These are phyloP conservation scores for Syzygium syzygioides DNA, from an alignment of 441 rosid species.

Conservation along the genomic window DNA sequence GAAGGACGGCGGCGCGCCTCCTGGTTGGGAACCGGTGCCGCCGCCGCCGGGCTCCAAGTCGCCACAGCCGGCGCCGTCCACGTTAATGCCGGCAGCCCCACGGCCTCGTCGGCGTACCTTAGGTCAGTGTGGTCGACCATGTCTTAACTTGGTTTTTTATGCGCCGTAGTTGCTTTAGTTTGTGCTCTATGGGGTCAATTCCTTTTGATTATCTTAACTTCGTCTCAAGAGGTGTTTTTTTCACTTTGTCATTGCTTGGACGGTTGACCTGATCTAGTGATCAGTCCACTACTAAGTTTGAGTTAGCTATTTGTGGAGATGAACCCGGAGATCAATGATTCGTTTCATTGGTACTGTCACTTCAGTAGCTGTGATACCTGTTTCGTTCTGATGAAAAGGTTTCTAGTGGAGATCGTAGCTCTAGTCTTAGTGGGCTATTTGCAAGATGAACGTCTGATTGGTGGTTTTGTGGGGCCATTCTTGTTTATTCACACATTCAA, in stretches of 20 bases:
- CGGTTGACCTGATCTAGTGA: neutral
- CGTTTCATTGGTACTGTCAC: neutral
- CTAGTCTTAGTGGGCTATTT: neutral
- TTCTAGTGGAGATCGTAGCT: neutral
- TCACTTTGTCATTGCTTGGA: neutral
- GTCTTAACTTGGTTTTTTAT: neutral
- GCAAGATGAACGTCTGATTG: neutral
- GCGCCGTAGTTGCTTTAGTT: neutral
- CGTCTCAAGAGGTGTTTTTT: neutral
- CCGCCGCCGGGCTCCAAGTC: neutral
- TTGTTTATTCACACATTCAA: neutral
- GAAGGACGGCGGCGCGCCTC: neutral
- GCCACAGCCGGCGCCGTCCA: neutral
- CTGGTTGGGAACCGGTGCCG: neutral
- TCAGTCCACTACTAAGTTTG: neutral
- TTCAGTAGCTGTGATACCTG: accelerated
- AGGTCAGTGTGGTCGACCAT: neutral
- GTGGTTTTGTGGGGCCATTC: neutral
- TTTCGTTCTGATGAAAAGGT: neutral
- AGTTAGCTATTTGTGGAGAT: neutral
- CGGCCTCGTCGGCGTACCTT: neutral
- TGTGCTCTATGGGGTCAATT: neutral
- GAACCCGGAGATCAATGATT: neutral
- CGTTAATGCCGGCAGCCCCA: neutral
- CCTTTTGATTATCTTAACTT: neutral